Base-by-base conservation (phyloP, 2,329 filamentous ascomycete genomes). In the Teratosphaeria viscida region DNA sequence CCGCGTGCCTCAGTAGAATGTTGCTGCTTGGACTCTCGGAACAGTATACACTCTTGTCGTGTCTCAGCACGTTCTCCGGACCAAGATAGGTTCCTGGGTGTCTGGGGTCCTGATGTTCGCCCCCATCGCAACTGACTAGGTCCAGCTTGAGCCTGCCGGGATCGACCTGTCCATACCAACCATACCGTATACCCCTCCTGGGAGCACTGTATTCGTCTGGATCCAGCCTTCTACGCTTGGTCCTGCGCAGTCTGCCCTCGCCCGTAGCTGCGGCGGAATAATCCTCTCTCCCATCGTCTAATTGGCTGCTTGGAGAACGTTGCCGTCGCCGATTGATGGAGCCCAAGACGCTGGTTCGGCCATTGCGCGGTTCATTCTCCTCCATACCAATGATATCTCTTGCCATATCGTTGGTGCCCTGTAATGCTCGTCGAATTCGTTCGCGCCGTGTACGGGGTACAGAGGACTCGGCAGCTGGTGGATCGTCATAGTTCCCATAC, bases 21-120 rank as follows among this genome's bases (percentile, higher is more conserved):
- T 96, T 96, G 76, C 91, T 96, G 60, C 85, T 83, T 62, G 88
- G 88, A n/a, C 85, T 86, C 71, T 92, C 89, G 43, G 91, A 95
- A 74, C 91, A 95, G 71, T 96, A 97, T 2, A 96, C 90, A 11
- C 87, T 89, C 60, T 81, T 80, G 73, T 97, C 90, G 71, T 92
- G 86, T 65, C 83, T 85, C 62, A 97, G 79, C 32, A 96, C 86
- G 71, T 96, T 96, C 66, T 92, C 89, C 23, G 87, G 85, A 12
- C 82, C 82, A 63, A 89, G 89, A 66, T 86, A 83, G 19, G 68
- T 68, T 26, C 58, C 62, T 8, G 70, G 68, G 57, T 66, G 60
- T 10, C 67, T 63, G 27, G 66, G 66, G 62, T 87, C 85, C 56
- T 82, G 79, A 66, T 82, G 83, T 61, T 80, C 78, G 52, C 92